Base-by-base conservation (phyloP, 208 protist genomes). In the Trypanosoma scelopori region DNA sequence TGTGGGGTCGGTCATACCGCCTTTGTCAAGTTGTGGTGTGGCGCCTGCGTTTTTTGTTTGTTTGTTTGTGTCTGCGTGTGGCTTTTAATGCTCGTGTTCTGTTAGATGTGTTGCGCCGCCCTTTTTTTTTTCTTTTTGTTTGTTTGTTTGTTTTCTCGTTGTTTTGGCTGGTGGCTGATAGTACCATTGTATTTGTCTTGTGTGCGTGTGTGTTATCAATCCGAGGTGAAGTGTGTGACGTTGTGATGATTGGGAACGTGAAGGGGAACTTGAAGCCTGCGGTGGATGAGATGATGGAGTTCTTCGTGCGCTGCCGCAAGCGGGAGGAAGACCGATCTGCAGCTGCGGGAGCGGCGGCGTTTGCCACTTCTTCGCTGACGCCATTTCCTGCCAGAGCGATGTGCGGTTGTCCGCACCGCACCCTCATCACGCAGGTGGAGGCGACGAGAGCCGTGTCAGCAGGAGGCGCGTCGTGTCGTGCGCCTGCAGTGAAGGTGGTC, bases 121-220 rank as follows among this genome's bases (percentile, higher is more conserved):
- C 37, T 66, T 47, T 28, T 9, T 64, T 69, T 62, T 69, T 27
- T 60, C 58, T 62, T 50, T n/a, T 15, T 18, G n/a, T n/a, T n/a
- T n/a, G n/a, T n/a, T n/a, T n/a, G n/a, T n/a, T n/a, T n/a, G n/a
- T n/a, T n/a, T n/a, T n/a, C n/a, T n/a, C n/a, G n/a, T n/a, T n/a
- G n/a, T n/a, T n/a, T n/a, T n/a, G n/a, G n/a, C n/a, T n/a, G n/a
- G n/a, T n/a, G n/a, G n/a, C n/a, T n/a, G n/a, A n/a, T n/a, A n/a
- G n/a, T n/a, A n/a, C n/a, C n/a, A n/a, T n/a, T n/a, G n/a, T 64
- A 15, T 16, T 66, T 37, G 12, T 37, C 55, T 45, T 46, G 18
- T 28, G 20, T 32, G 18, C 12, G 47, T 60, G 59, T 50, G 30
- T 75, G 3, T 41, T 41, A 63, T 53, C 22, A 5, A 11, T 9